Evolutionary conservation across 1,139 yeast genomes (phyloP).

Genomic region (Suhomyces kunorum): DNA sequence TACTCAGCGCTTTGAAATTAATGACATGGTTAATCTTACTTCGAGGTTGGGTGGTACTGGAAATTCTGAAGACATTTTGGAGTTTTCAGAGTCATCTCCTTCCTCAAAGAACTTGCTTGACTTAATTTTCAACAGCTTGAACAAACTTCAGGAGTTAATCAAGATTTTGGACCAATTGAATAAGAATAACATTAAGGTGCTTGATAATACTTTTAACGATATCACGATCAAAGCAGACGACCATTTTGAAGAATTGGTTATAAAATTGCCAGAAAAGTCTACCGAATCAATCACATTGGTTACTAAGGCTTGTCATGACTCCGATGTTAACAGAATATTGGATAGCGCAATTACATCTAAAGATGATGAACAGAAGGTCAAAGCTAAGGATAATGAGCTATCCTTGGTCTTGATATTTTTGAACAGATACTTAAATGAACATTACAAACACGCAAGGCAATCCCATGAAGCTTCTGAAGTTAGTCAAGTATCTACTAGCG

Average conservation of each 20-base stretch:
- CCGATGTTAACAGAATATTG: conserved; percentile 3
- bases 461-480: not conserved
- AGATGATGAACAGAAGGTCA: not conserved
- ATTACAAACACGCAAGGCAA: conserved; percentile 1
- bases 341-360: conserved; percentile 7
- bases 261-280: conserved; percentile 27
- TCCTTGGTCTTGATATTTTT: conserved; percentile 29
- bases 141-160: conserved; percentile 36
- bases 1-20: conserved; percentile 31
- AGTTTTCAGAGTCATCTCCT: conserved; percentile 5
- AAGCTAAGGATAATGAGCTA: conserved; percentile 10
- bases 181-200: conserved; percentile 29
- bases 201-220: conserved; percentile 31
- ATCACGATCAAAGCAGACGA: conserved; percentile 36
- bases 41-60: conserved; percentile 19
- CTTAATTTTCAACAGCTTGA: conserved; percentile 32
- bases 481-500: not conserved
- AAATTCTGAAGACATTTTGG: conserved; percentile 6
- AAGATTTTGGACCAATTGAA: conserved; percentile 37
- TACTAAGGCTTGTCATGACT: not conserved
- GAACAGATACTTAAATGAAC: conserved; percentile 25
- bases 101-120: conserved; percentile 22
- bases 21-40: conserved; percentile 29
- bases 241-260: conserved; percentile 25
- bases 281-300: conserved; percentile 20